Percentiles rank a stretch among this genome's conserved stretches.
Conservation (phyloP, 768 basidiomycete species). For the Paxillus rubicundulus region DNA sequence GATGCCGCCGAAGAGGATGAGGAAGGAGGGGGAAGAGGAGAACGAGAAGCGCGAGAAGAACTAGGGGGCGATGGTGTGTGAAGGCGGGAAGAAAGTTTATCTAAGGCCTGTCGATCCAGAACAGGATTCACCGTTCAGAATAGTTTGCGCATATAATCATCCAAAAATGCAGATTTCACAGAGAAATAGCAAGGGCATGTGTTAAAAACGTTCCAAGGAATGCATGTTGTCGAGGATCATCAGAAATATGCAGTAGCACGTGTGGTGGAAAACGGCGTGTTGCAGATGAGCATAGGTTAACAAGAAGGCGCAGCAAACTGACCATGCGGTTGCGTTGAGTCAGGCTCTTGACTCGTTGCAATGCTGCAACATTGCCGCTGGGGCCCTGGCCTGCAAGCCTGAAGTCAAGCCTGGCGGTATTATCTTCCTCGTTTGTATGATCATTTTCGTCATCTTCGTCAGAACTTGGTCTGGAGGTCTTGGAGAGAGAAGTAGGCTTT, state of each 20-base stretch:
- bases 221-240: slow-evolving; percentile 7
- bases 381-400: slow-evolving; percentile 36
- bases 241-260: slow-evolving; percentile 27
- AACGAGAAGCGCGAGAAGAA: slow-evolving; percentile 37
- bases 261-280: slow-evolving; percentile 28
- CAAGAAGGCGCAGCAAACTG: slow-evolving; percentile 30
- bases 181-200: slow-evolving; percentile 6
- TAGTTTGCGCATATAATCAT: slow-evolving; percentile 20
- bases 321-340: slow-evolving; percentile 75
- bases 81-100: slow-evolving; percentile 63
- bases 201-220: slow-evolving; percentile 1
- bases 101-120: slow-evolving; percentile 48
- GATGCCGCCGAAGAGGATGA: slow-evolving; percentile 37
- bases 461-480: slow-evolving; percentile 29
- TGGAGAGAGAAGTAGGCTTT: slow-evolving; percentile 28
- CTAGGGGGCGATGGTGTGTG: slow-evolving; percentile 53
- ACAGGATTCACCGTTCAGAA: slow-evolving; percentile 1
- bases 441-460: slow-evolving; percentile 50
- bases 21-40: slow-evolving; percentile 32
- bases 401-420: slow-evolving; percentile 53
- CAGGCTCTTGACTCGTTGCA: slow-evolving; percentile 68
- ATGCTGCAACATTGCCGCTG: slow-evolving; percentile 55
- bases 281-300: slow-evolving; percentile 18
- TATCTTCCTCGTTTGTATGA: slow-evolving; percentile 57
- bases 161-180: slow-evolving; percentile 1